Evolutionary conservation across 2,329 filamentous ascomycete genomes (phyloP), one percentile per base, ranked within the genome.

Genomic region (Colletotrichum tropicale): DNA sequence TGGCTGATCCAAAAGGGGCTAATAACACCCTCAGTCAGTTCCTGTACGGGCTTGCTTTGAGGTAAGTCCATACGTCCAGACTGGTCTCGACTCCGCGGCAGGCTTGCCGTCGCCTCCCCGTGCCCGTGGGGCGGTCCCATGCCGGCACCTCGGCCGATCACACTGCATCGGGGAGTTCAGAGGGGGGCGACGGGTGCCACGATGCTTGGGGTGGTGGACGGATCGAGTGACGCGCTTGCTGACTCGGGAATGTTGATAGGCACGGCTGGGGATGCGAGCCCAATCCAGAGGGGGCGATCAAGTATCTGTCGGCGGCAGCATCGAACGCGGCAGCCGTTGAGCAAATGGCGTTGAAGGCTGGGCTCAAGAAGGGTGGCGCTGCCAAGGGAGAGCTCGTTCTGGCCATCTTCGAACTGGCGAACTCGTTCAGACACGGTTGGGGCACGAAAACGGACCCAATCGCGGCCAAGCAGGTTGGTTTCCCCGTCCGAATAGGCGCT

Each of bases 21-120:
- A 98, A 98, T 83, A 98, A 98, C 85, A 95, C 97, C 55, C 89
- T 99, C 78, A 97, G 95, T 81, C 96, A 99, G 86, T 97, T 99
- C 43, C 90, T 99, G 69, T 99, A 98, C 83, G 97, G 97, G 5
- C 93, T 99, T 74, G 96, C 96, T 68, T 86, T 98, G 78, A 91
- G 95, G 94, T 96, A 85, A 86, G 91, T 88, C 67, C 32, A 36
- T 74, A 30, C 28, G 36, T 18, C 32, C 30, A 52, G 72, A 72
- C 52, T 34, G 61, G 72, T 56, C 68, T 67, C 52, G 72, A 21
- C 66, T 26, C 34, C 32, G 18, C 15, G 72, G 61, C 48, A 62
- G n/a, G 24, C 28, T 58, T 70, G 71, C 58, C 56, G 55, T 64
- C 34, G 30, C 67, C 56, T 65, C 28, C 66, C 69, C 55, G 24